Evolutionary conservation across 371 early-diverging fungal genomes (phyloP).

Genomic region (Mortierella sp.): DNA sequence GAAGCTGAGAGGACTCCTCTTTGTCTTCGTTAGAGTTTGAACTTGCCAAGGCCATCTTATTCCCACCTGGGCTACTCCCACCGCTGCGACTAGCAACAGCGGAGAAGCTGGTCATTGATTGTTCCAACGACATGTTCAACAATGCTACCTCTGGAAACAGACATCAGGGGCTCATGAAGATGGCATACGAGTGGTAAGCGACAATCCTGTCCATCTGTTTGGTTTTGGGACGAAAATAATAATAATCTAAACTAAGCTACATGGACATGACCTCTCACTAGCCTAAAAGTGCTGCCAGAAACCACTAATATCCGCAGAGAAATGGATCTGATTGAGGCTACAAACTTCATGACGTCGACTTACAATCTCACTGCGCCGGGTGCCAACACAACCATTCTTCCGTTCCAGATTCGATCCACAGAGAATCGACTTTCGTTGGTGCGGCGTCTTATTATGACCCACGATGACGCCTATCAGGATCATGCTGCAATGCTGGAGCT

Average conservation of each 20-base stretch:
- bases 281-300: constrained; percentile 73
- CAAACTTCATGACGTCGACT: constrained; percentile 69
- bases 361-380: constrained; percentile 65
- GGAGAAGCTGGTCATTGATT: constrained; percentile 75
- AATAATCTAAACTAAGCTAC: too few relatives aligned
- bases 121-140: constrained; percentile 81
- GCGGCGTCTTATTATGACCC: constrained; percentile 64
- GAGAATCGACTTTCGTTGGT: constrained; percentile 75
- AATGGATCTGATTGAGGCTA: constrained; percentile 80
- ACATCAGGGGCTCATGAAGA: constrained; percentile 74
- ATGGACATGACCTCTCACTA: too few relatives aligned
- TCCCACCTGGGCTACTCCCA: constrained; percentile 60
- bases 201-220: too few relatives aligned
- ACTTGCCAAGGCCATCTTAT: constrained; percentile 72
- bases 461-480: constrained; percentile 62
- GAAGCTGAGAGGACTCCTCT: too few relatives aligned
- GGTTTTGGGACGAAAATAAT: too few relatives aligned
- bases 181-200: constrained; percentile 79
- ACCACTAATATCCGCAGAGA: constrained; percentile 72
- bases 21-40: constrained; percentile 61
- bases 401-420: constrained; percentile 79
- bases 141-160: constrained; percentile 80
- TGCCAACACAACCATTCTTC: constrained; percentile 70
- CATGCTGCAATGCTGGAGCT: constrained; percentile 67
- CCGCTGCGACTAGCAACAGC: constrained; percentile 65